Conservation (phyloP, 1,139 yeast species). For the Hemisphaericaspora subhashii region DNA sequence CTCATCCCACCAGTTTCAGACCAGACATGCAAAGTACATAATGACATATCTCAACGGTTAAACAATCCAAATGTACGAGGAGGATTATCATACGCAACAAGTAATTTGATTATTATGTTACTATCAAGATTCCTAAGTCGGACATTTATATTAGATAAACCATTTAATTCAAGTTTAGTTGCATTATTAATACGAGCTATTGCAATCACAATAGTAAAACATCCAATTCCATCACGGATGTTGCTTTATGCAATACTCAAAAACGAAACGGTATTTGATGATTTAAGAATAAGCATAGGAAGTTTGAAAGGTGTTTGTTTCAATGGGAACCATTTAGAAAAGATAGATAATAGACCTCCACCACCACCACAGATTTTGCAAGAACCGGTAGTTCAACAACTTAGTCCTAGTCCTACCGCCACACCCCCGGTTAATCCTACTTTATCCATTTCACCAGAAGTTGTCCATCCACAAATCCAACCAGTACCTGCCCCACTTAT, state of each 20-base stretch:
- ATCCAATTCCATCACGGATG: slow-evolving; percentile 54
- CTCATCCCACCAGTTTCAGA: slow-evolving; percentile 47
- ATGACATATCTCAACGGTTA: slow-evolving; percentile 29
- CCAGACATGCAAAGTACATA: slow-evolving; percentile 15
- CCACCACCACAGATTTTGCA: background rate
- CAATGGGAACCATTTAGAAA: slow-evolving; percentile 21
- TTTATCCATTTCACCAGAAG: slow-evolving; percentile 1
- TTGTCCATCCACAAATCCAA: background rate
- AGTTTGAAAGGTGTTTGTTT: slow-evolving; percentile 30
- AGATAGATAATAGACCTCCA: slow-evolving; percentile 16
- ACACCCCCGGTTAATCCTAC: background rate
- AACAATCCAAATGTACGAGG: slow-evolving; percentile 37
- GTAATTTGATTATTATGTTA: slow-evolving; percentile 56
- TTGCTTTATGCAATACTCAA: slow-evolving; percentile 53
- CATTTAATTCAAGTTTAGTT: slow-evolving; percentile 56
- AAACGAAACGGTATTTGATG: slow-evolving; percentile 41
- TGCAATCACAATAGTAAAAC: slow-evolving; percentile 49
- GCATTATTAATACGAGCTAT: slow-evolving; percentile 58
- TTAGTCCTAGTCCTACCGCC: background rate
- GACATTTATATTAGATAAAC: slow-evolving; percentile 40
- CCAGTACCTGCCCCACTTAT: background rate
- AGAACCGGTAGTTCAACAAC: background rate
- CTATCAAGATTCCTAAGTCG: slow-evolving; percentile 45
- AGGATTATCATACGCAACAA: slow-evolving; percentile 61
- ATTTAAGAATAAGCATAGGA: slow-evolving; percentile 32